Evolutionary conservation across 2,329 filamentous ascomycete species (phyloP).

Genomic region (Zasmidium angulare): DNA sequence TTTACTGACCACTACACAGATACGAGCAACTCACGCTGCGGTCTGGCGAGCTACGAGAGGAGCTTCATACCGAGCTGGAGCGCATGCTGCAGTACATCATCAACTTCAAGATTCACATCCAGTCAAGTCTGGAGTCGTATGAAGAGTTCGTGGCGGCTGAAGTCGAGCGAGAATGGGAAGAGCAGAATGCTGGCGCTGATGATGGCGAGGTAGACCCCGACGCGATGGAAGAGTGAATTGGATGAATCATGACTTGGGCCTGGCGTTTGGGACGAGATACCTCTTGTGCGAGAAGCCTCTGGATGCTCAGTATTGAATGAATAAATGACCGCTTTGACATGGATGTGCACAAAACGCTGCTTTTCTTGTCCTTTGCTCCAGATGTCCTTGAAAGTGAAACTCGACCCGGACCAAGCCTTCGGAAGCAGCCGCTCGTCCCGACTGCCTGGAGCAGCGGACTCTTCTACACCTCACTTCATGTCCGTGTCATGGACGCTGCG

Average conservation of each 20-base stretch:
- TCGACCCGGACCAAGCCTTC: neutral
- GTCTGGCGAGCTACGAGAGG: constrained; percentile 82
- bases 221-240: constrained; percentile 17
- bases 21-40: constrained; percentile 89
- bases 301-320: neutral
- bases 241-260: neutral
- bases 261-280: neutral
- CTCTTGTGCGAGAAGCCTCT: neutral
- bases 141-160: constrained; percentile 92
- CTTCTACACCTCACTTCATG: neutral
- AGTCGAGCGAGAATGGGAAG: constrained; percentile 65
- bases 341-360: no score
- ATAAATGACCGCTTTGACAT: neutral
- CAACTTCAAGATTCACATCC: constrained; percentile 96
- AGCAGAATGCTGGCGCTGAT: constrained; percentile 40
- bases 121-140: constrained; percentile 89
- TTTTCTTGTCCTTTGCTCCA: no score
- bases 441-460: neutral
- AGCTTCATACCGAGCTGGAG: constrained; percentile 96
- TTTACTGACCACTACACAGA: constrained; percentile 46
- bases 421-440: neutral
- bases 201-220: constrained; percentile 12
- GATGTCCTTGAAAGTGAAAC: no score
- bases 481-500: neutral
- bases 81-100: constrained; percentile 95